These are phyloP conservation scores for Aspergillus flavus DNA, from an alignment of 2,329 filamentous ascomycete genomes.

Conservation along the genomic window DNA sequence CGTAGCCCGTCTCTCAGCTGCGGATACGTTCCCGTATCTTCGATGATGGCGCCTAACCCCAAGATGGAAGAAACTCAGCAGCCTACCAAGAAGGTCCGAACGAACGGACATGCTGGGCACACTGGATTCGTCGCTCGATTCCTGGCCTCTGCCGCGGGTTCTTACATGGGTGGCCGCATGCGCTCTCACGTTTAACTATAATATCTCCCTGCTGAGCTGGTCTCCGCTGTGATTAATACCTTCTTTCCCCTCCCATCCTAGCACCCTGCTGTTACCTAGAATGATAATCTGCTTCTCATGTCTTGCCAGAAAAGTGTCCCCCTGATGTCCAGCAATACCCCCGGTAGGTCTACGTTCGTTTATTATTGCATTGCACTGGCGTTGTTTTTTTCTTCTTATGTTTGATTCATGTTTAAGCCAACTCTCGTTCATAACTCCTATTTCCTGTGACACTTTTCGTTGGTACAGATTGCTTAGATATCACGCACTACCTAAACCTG, in stretches of 20 bases:
- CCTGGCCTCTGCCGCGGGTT: conserved; percentile 45
- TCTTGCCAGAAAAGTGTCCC: background rate
- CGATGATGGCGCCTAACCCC: conserved; percentile 29
- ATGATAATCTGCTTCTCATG: conserved; percentile 2
- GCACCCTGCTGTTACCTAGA: background rate
- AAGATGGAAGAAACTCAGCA: conserved; percentile 43
- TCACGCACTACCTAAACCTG: background rate
- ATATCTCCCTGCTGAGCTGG: conserved; percentile 11
- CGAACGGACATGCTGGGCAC: conserved; percentile 29
- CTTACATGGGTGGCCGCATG: conserved; percentile 44
- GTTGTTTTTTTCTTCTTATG: background rate
- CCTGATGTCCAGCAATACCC: conserved; percentile 6
- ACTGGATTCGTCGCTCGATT: conserved; percentile 47
- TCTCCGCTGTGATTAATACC: conserved; percentile 6
- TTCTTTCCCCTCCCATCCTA: background rate
- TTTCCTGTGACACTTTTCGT: background rate
- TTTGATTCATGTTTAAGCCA: background rate
- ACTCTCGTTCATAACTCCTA: background rate
- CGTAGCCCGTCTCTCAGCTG: conserved; percentile 39
- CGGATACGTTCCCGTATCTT: conserved; percentile 35
- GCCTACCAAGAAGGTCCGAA: conserved; percentile 46
- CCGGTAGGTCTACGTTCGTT: background rate
- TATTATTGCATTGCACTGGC: conserved; percentile 7
- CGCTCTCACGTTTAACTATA: conserved; percentile 30
- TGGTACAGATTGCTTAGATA: background rate